Evolutionary conservation across 192 early-diverging fungal genomes (phyloP), one percentile per base, ranked within the genome.

Genomic region (Geosiphon pyriformis): DNA sequence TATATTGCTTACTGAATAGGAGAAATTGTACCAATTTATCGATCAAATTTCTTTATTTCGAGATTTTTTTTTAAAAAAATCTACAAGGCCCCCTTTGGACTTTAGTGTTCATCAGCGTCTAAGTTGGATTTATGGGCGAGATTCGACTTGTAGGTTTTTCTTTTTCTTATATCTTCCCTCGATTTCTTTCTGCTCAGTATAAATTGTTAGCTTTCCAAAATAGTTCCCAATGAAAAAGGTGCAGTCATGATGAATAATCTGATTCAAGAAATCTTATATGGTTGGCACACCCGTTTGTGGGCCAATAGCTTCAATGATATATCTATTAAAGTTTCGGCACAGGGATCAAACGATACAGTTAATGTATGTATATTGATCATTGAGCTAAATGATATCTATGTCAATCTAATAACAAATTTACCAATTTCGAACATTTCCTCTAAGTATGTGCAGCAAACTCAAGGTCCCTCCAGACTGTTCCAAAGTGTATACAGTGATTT

Each of bases 101-200:
- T 74, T 89, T 62, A 84, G 83, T 29, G 82, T 87, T 32, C 74
- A 87, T 35, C 83, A 88, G 65, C 79, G 84, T 49, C 54, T 91
- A 42, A 70, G 82, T 10, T 91, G 89, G 89, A 73, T 82, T 25
- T 79, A 74, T 58, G 73, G 74, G 46, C 69, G 61, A 0, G 73
- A 68, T 22, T 22, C 70, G 31, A 72, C 74, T 66, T 73, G 73
- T 78, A 65, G 31, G 3, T 49, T 48, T 33, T 27, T 18, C 15
- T 42, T 42, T 10, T 42, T 6, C 23, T 0, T 50, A 50, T 3
- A 48, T 20, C 3, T 4, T 25, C 22, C 49, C n/a, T 50, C 35
- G 12, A 11, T 29, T 11, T 42, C 42, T 12, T 17, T 30, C 17
- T 25, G 3, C 30, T 32, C 2, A 4, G 23, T 1, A 27, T 18